A percentile compares a stretch with the other conserved stretches of the same genome.
phyloP scores from a whole-genome alignment of 192 early-diverging fungal genomes.

The Gigaspora rosea region DNA sequence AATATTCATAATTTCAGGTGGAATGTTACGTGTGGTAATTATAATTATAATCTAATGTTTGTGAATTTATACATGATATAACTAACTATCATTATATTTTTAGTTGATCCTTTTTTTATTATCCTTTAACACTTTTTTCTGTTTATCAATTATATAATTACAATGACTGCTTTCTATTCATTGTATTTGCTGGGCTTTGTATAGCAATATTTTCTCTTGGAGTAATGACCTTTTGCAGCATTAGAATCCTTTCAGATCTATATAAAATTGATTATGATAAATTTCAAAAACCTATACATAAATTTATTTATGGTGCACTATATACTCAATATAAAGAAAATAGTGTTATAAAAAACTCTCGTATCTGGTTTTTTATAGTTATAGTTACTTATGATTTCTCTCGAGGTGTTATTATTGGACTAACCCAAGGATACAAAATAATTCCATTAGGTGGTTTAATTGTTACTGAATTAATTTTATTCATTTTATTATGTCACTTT shows the following conservation, averaged over 20 bases:
- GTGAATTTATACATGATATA: neutral
- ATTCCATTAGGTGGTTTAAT: neutral
- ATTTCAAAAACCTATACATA: neutral
- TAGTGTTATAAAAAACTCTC: neutral
- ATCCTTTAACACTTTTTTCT: slow-evolving; percentile 17
- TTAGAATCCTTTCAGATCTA: neutral
- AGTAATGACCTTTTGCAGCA: neutral
- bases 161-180: slow-evolving; percentile 12
- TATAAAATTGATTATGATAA: neutral
- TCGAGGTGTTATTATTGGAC: slow-evolving; percentile 14
- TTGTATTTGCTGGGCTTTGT: slow-evolving; percentile 9
- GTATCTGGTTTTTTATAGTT: slow-evolving; percentile 13
- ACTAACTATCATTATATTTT: neutral
- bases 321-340: slow-evolving; percentile 13
- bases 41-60: neutral
- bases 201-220: slow-evolving; percentile 13
- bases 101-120: slow-evolving; percentile 21
- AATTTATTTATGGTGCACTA: neutral
- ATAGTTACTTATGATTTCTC: slow-evolving; percentile 4
- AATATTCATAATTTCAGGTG: neutral
- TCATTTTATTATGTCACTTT: neutral
- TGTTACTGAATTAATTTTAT: neutral
- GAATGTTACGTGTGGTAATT: slow-evolving; percentile 22
- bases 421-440: neutral
- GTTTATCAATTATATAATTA: neutral